These are phyloP conservation scores for Ophiostoma fasciatum DNA, from an alignment of 2,329 filamentous ascomycete genomes.

Conservation along the genomic window DNA sequence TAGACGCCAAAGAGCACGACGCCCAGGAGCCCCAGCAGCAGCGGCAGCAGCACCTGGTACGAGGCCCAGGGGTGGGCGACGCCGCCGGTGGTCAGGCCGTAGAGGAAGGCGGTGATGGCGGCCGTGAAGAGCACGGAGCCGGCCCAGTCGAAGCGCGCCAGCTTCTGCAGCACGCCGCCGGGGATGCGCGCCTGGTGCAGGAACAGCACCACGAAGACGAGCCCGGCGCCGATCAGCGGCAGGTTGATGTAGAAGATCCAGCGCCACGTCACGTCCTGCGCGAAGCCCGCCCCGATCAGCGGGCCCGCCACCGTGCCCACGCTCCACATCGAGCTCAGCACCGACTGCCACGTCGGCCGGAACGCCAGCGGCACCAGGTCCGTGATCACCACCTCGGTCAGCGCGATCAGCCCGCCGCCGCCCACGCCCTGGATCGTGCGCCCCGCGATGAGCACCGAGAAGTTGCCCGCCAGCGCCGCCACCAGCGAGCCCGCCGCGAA, in stretches of 20 bases:
- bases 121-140: conserved; percentile 28
- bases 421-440: conserved; percentile 22
- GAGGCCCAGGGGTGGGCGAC: conserved; percentile 26
- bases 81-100: conserved; percentile 29
- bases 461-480: conserved; percentile 16
- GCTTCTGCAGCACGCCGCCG: conserved; percentile 18
- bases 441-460: conserved; percentile 19
- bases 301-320: conserved; percentile 14
- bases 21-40: conserved; percentile 26
- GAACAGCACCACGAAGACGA: conserved; percentile 12
- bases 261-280: conserved; percentile 14
- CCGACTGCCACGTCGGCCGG: conserved; percentile 14
- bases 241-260: conserved; percentile 30
- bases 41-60: conserved; percentile 23
- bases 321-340: conserved; percentile 11
- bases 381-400: conserved; percentile 21
- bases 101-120: conserved; percentile 24
- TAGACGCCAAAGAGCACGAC: conserved; percentile 14
- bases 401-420: conserved; percentile 20
- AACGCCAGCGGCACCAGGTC: conserved; percentile 17
- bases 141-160: conserved; percentile 26
- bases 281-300: conserved; percentile 14
- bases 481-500: conserved; percentile 17
- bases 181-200: conserved; percentile 23
- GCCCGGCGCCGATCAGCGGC: conserved; percentile 20